Base-by-base conservation (phyloP, 352 stramenopile species). In the Pythium dissotocum region DNA sequence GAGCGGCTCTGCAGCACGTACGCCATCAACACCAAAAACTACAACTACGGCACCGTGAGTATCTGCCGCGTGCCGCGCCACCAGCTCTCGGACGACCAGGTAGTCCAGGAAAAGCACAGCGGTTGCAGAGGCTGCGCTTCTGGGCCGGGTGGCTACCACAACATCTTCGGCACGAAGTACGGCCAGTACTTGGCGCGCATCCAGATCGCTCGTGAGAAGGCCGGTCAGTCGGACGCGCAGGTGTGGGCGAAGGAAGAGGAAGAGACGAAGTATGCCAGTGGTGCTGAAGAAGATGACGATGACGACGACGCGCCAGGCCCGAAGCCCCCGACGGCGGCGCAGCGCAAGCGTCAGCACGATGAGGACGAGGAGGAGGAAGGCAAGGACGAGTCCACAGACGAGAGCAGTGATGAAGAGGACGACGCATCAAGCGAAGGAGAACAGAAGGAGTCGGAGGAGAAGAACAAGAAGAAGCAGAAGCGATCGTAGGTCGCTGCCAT, bases 121-220 rank as follows among this genome's bases (percentile, higher is more conserved):
- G 98, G 98, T n/a, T 99, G 98, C 77, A 77, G 92, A 28, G 98
- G 98, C 10, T 99, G 98, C 72, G 96, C 97, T 0, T 98, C 91
- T 0, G 97, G 97, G 0, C 86, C 90, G 0, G 96, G 92, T 21
- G 93, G 93, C 5, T 93, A 89, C 67, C 84, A 95, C 61, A 99
- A 99, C 83, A 99, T 99, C 70, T 99, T 99, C 77, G 97, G 97
- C 49, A 99, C 99, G 78, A 99, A 99, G 77, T 99, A 99, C 78
- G 98, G 97, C 3, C 97, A 99, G 87, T 95, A 98, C 75, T 84
- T 99, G 35, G 98, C 97, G 0, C 82, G 91, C 10, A 98, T 99
- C 60, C 97, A 99, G 82, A 90, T 99, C 64, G 91, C 86, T 6
- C 81, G 97, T 16, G 95, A 98, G 73, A 71, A 84, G 64, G 77